Percentiles rank a stretch among this genome's conserved stretches.
Conservation (phyloP, 495 filamentous ascomycete species). For the Hyaloscypha hepaticicola region DNA sequence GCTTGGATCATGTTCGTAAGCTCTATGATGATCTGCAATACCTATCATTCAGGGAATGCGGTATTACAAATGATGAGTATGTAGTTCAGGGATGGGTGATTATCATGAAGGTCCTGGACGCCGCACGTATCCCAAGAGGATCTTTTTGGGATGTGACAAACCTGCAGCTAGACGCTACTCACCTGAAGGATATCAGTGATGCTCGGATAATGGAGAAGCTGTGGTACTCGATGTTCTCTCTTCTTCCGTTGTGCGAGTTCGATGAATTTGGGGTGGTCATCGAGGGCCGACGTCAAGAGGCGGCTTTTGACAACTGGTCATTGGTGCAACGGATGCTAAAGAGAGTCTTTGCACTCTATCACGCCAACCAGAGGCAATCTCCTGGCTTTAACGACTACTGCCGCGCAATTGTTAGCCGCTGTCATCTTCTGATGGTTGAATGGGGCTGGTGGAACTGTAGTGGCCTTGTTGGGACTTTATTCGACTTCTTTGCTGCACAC, state of each 20-base stretch:
- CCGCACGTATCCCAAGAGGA: conserved; percentile 41
- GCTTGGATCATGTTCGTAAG: conserved; percentile 51
- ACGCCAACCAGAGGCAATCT: conserved; percentile 51
- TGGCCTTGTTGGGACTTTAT: conserved; percentile 72
- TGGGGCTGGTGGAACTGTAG: conserved; percentile 91
- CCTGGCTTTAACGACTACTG: conserved; percentile 80
- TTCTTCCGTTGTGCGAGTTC: conserved; percentile 76
- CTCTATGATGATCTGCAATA: conserved; percentile 63
- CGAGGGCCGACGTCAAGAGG: conserved; percentile 53
- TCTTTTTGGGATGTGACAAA: conserved; percentile 62
- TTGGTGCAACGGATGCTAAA: conserved; percentile 63
- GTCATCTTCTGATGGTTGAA: conserved; percentile 69
- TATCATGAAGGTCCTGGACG: conserved; percentile 56
- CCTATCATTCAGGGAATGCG: conserved; percentile 55
- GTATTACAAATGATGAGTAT: conserved; percentile 59
- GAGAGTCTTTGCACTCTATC: conserved; percentile 66
- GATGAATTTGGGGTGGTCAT: conserved; percentile 63
- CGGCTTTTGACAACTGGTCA: conserved; percentile 67
- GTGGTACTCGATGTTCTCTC: conserved; percentile 73
- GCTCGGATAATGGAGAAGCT: conserved; percentile 59
- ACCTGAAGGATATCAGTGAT: conserved; percentile 43
- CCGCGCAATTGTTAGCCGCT: conserved; percentile 68
- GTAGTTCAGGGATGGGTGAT: conserved; percentile 66
- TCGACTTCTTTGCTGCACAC: conserved; percentile 86
- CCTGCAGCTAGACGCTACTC: conserved; percentile 38